Evolutionary conservation across 306 rosid genomes (phyloP).

Genomic region (Carpinus viminea): DNA sequence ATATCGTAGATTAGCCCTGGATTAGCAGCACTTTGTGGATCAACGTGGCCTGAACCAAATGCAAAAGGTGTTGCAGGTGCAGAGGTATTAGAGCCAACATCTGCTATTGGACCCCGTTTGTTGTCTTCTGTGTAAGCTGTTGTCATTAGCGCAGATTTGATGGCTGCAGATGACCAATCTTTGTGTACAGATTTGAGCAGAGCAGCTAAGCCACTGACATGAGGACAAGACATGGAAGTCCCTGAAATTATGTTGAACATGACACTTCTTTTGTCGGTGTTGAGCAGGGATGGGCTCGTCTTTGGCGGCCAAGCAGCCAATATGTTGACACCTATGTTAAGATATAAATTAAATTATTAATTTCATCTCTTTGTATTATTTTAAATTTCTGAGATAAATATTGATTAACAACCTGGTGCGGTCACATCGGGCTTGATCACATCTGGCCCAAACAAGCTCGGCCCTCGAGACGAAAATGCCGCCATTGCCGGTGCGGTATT

Average conservation of each 20-base stretch:
- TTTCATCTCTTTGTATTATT: too few relatives aligned
- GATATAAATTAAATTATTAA: too few relatives aligned
- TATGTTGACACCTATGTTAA: conserved; percentile 54
- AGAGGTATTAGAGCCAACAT: conserved; percentile 30
- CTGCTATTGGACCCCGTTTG: conserved; percentile 42
- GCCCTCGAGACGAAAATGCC: conserved; percentile 80
- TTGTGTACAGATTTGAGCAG: conserved; percentile 49
- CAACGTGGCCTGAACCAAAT: conserved; percentile 70
- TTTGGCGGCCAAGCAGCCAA: conserved; percentile 63
- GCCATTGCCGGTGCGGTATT: conserved; percentile 60
- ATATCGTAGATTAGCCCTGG: conserved; percentile 73
- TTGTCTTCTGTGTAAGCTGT: conserved; percentile 61
- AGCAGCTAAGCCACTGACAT: conserved; percentile 72
- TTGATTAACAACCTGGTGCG: conserved; percentile 38
- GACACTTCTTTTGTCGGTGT: conserved; percentile 55
- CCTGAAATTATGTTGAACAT: conserved; percentile 67
- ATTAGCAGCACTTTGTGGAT: conserved; percentile 66
- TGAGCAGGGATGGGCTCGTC: conserved; percentile 44
- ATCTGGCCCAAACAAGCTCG: conserved; percentile 43
- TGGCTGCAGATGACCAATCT: conserved; percentile 67
- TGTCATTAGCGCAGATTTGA: conserved; percentile 79
- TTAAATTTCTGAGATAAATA: too few relatives aligned
- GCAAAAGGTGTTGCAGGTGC: conserved; percentile 56
- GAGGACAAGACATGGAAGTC: conserved; percentile 87
- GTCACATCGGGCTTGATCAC: conserved; percentile 76